Percentiles rank a stretch among this genome's conserved stretches.
These are phyloP conservation scores for Cutaneotrichosporon sp. DNA, from an alignment of 1,284 basidiomycete genomes.

Conservation along the genomic window DNA sequence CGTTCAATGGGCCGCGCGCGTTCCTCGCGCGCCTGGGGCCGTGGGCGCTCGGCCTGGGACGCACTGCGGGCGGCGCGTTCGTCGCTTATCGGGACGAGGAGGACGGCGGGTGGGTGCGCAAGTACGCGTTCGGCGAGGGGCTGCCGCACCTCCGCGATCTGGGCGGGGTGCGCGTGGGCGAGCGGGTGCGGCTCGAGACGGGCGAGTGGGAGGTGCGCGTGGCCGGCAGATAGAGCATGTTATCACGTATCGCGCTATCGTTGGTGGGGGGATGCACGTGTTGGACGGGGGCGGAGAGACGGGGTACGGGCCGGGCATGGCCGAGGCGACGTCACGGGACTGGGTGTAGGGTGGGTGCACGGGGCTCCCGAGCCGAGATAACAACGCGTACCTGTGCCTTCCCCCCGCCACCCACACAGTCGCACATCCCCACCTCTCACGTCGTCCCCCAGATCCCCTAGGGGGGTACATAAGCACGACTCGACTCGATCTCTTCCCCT, in stretches of 20 bases:
- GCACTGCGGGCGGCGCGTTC: slow-evolving; percentile 3
- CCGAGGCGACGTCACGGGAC: slow-evolving; percentile 1
- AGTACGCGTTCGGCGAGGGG: slow-evolving; percentile 13
- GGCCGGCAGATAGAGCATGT: not conserved
- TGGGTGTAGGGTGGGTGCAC: not conserved
- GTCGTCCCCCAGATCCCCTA: not conserved
- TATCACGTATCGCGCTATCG: no score
- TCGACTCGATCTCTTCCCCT: not conserved
- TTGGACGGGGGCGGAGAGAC: no score
- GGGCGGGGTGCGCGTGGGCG: not conserved
- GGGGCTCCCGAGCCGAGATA: not conserved
- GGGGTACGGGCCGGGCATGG: not conserved
- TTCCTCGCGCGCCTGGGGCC: slow-evolving; percentile 20
- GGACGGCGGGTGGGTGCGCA: slow-evolving; percentile 3
- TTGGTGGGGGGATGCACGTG: no score
- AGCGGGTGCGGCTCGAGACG: not conserved
- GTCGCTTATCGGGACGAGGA: slow-evolving; percentile 18
- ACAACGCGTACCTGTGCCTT: not conserved
- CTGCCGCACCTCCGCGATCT: not conserved
- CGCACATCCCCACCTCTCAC: not conserved
- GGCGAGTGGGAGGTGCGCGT: slow-evolving; percentile 6
- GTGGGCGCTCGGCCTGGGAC: slow-evolving; percentile 16
- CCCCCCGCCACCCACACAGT: not conserved
- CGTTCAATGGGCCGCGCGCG: not conserved
- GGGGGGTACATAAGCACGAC: no score